phyloP scores from a whole-genome alignment of 371 early-diverging fungal species.

The Mucor lusitanicus region DNA sequence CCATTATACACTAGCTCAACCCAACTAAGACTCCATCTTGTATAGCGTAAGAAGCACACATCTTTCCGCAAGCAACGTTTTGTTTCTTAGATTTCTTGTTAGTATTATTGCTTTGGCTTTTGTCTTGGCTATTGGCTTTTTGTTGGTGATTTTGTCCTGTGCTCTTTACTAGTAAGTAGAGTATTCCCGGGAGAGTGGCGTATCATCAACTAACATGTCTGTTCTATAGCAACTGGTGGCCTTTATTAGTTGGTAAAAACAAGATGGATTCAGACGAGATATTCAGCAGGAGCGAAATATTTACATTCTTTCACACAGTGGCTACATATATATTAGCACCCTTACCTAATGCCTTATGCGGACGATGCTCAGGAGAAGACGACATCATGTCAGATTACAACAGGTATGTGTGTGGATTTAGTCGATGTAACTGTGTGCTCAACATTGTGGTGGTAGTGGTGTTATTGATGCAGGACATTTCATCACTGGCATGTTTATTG shows the following conservation, averaged over 20 bases:
- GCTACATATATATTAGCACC: conserved; percentile 88
- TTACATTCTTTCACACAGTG: conserved; percentile 37
- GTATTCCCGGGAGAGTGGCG: neutral
- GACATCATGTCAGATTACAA: conserved; percentile 78
- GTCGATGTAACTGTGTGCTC: neutral
- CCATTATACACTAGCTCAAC: neutral
- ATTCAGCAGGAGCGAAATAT: neutral
- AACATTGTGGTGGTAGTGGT: conserved; percentile 45
- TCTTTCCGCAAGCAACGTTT: neutral
- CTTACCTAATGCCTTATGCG: conserved; percentile 85
- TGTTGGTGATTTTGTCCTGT: conserved; percentile 90
- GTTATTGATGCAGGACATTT: conserved; percentile 90
- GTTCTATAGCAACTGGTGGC: conserved; percentile 87
- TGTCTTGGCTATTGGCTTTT: conserved; percentile 85
- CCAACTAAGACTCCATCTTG: neutral
- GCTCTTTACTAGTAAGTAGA: conserved; percentile 78
- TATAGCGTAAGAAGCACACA: conserved; percentile 7
- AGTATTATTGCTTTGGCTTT: conserved; percentile 84
- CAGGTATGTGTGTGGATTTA: conserved; percentile 31
- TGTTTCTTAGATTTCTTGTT: neutral
- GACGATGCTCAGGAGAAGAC: conserved; percentile 73
- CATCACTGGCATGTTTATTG: conserved; percentile 87
- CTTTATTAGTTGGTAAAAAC: conserved; percentile 77
- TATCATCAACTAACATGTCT: neutral
- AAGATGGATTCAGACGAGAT: neutral